Percentiles rank a stretch among this genome's conserved stretches.
phyloP scores from a whole-genome alignment of 257 asterid species.

The Capsicum baccatum region DNA sequence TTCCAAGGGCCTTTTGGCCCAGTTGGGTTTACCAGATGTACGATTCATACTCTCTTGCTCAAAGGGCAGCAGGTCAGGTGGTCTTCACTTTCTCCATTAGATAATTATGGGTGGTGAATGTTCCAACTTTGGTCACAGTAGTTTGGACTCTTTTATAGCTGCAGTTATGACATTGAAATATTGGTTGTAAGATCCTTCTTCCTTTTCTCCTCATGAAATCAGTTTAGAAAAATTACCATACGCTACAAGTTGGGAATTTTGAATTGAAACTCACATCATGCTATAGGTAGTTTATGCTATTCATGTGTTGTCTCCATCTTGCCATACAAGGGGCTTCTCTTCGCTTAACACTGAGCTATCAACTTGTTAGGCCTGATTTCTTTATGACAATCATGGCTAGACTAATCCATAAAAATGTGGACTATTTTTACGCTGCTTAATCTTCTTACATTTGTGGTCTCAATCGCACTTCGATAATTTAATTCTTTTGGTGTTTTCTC shows the following conservation, averaged over 20 bases:
- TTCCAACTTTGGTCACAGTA: slow-evolving; percentile 8
- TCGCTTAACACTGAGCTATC: background rate
- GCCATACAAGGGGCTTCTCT: slow-evolving; percentile 3
- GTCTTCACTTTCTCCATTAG: slow-evolving; percentile 17
- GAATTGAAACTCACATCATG: background rate
- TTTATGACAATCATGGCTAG: slow-evolving; percentile 20
- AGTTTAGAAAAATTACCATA: background rate
- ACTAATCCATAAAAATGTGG: background rate
- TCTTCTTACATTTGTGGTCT: background rate
- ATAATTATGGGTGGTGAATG: slow-evolving; percentile 24
- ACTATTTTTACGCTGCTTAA: background rate
- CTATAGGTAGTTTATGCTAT: background rate
- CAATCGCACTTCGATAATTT: background rate
- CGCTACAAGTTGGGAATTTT: background rate
- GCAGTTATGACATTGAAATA: background rate
- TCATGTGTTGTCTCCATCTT: background rate
- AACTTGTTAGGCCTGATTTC: background rate
- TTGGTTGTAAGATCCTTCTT: background rate
- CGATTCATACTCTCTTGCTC: slow-evolving; percentile 85
- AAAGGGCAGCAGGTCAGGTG: slow-evolving; percentile 81
- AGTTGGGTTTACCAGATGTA: slow-evolving; percentile 91
- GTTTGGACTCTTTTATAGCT: slow-evolving; percentile 14
- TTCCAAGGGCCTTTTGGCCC: slow-evolving; percentile 89
- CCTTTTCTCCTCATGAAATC: background rate
- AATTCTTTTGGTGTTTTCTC: background rate